These are phyloP conservation scores for Cetradonia linearis DNA, from an alignment of 495 filamentous ascomycete genomes.

Conservation along the genomic window DNA sequence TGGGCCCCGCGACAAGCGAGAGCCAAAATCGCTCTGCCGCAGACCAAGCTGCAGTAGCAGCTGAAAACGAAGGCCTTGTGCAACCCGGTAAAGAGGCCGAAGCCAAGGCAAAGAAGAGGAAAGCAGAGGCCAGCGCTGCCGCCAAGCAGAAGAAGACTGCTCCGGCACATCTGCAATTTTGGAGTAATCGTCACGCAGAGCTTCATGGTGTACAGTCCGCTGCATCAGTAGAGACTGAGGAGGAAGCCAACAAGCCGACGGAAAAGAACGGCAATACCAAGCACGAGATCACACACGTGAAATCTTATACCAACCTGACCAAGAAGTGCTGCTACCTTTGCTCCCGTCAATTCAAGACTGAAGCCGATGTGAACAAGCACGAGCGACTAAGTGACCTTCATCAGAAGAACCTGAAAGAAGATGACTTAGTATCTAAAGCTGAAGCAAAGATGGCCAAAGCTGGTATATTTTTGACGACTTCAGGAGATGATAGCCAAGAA, in stretches of 20 bases:
- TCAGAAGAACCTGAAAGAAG: conserved; percentile 55
- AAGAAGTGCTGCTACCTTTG: conserved; percentile 71
- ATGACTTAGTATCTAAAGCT: conserved; percentile 48
- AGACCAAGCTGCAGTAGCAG: conserved; percentile 26
- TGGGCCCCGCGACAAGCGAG: conserved; percentile 23
- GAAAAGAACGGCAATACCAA: conserved; percentile 27
- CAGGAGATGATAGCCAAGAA: conserved; percentile 31
- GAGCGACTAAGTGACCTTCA: conserved; percentile 69
- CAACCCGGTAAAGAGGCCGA: conserved; percentile 41
- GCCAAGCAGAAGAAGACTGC: conserved; percentile 47
- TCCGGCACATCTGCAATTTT: conserved; percentile 70
- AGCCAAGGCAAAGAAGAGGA: conserved; percentile 60
- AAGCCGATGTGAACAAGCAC: conserved; percentile 60
- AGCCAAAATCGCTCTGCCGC: conserved; percentile 21
- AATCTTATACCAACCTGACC: conserved; percentile 62
- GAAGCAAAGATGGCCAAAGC: conserved; percentile 48
- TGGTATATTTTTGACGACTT: conserved; percentile 26
- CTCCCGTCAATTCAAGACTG: conserved; percentile 59
- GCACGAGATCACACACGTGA: conserved; percentile 25
- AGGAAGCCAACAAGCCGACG: conserved; percentile 28
- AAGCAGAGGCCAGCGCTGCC: conserved; percentile 41
- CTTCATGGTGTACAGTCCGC: conserved; percentile 50
- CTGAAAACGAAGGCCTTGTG: conserved; percentile 34
- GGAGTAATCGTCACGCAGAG: conserved; percentile 79
- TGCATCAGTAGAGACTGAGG: conserved; percentile 25